Evolutionary conservation across 2,329 filamentous ascomycete genomes (phyloP).

Genomic region (Fusarium solani-melongenae): DNA sequence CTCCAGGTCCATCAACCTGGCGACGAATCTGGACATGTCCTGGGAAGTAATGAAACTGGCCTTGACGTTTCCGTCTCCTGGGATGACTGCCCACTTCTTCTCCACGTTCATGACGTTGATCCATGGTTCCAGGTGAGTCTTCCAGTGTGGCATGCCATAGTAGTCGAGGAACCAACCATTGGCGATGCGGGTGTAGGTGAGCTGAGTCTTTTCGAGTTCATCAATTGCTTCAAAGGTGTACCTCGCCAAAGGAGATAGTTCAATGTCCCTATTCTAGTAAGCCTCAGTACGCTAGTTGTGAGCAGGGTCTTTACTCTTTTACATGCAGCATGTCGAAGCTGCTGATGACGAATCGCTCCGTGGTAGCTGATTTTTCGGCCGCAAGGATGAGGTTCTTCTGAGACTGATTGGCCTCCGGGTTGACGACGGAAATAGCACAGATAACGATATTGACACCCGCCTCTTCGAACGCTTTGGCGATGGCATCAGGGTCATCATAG

Average conservation of each 20-base stretch:
- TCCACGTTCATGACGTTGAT: constrained; percentile 39
- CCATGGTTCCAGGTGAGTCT: constrained; percentile 36
- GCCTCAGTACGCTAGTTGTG: no score
- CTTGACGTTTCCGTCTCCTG: constrained; percentile 13
- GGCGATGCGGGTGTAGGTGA: constrained; percentile 28
- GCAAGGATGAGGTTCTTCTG: constrained; percentile 34
- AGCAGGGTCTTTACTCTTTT: constrained; percentile 14
- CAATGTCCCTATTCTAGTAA: constrained; percentile 15
- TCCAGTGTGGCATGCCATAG: constrained; percentile 39
- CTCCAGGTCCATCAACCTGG: constrained; percentile 27
- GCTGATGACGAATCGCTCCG: constrained; percentile 32
- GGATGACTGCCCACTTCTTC: constrained; percentile 36
- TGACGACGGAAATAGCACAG: constrained; percentile 34
- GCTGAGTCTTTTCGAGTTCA: constrained; percentile 14
- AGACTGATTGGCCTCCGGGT: constrained; percentile 22
- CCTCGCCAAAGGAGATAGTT: constrained; percentile 26
- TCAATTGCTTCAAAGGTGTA: constrained; percentile 40
- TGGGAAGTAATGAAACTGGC: constrained; percentile 38
- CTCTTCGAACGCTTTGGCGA: not conserved
- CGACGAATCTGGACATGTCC: constrained; percentile 30
- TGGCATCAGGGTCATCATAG: not conserved
- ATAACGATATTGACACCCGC: constrained; percentile 24
- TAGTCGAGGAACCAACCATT: constrained; percentile 44
- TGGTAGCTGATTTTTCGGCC: constrained; percentile 7
- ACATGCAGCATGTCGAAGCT: constrained; percentile 38